Evolutionary conservation across 192 early-diverging fungal species (phyloP), one percentile per base, ranked within the genome.

Genomic region (Gamsiella multidivaricata): DNA sequence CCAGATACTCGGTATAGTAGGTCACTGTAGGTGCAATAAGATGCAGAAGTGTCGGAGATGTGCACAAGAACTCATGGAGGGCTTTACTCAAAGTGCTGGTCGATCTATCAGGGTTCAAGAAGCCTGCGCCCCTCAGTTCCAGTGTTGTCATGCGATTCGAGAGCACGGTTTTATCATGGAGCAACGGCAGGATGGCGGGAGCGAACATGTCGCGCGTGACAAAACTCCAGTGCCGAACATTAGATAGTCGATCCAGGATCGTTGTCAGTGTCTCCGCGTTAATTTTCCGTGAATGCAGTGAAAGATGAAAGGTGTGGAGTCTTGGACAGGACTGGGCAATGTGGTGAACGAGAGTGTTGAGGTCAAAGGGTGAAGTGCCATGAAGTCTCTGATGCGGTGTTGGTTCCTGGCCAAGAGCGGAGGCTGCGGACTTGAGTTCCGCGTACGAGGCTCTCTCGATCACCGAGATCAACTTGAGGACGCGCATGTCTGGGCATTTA

Each of bases 1-100:
- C 61, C 1, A 64, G 34, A 34, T 64, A 64, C 20, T 64, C 61
- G 20, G 61, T 64, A 42, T 64, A 64, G 17, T 64, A 64, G 11
- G 61, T 64, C 0, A 64, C 49, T 5, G 49, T 64, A 3, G 61
- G 61, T 22, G 61, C 61, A 42, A 64, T 31, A 2, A 64, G 25
- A 54, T 64, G 61, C n/a, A 50, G 26, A 18, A 64, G 49, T 31
- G 61, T 64, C 17, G 61, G 61, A 18, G 61, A 11, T 15, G 61
- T 64, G n/a, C 61, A 64, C 6, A 64, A 26, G 26, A 64, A 64
- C 7, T 64, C 50, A 22, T 64, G 61, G 3, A 64, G 37, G 2
- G 50, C 37, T 34, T 52, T 52, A 20, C 61, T 64, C 10, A 64
- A 34, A 3, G 28, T 31, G 33, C 50, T 64, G 5, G 61, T 64